Conservation (phyloP, 106 monocot genomes). For the Dioscorea alata region DNA sequence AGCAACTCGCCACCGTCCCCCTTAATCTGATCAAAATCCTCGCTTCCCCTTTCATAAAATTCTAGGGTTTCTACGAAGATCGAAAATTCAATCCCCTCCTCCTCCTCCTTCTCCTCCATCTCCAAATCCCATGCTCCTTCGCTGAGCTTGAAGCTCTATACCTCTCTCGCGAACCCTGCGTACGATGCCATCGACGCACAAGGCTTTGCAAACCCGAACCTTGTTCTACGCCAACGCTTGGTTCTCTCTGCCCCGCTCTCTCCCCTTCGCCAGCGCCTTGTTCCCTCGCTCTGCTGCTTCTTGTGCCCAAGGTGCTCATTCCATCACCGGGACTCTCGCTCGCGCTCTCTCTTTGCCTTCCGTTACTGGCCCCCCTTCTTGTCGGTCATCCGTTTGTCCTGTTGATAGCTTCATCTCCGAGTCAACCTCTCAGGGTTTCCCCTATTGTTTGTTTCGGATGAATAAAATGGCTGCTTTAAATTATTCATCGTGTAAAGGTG, state of each 20-base stretch:
- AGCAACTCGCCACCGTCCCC: too few species aligned
- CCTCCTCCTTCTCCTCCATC: too few species aligned
- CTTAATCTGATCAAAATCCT: too few species aligned
- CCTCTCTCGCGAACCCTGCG: neutral
- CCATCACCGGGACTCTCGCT: neutral
- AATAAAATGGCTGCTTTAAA: constrained; percentile 39
- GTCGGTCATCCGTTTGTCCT: neutral
- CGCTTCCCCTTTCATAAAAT: too few species aligned
- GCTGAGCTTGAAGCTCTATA: too few species aligned
- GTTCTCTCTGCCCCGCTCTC: constrained; percentile 9
- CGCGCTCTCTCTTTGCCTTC: constrained; percentile 9
- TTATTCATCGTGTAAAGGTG: constrained; percentile 28
- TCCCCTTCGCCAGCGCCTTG: neutral
- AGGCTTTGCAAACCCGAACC: constrained; percentile 17
- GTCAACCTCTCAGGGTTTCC: neutral
- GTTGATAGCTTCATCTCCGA: neutral
- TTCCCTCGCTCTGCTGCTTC: neutral
- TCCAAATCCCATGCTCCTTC: too few species aligned
- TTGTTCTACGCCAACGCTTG: constrained; percentile 17
- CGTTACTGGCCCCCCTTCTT: neutral
- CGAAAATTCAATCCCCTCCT: too few species aligned
- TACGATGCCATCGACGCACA: constrained; percentile 26
- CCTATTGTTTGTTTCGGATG: constrained; percentile 11
- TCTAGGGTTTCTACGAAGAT: too few species aligned
- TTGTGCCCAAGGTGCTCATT: neutral